Evolutionary conservation across 2,329 filamentous ascomycete species (phyloP), one percentile per base, ranked within the genome.

Genomic region (Aspergillus caelatus): DNA sequence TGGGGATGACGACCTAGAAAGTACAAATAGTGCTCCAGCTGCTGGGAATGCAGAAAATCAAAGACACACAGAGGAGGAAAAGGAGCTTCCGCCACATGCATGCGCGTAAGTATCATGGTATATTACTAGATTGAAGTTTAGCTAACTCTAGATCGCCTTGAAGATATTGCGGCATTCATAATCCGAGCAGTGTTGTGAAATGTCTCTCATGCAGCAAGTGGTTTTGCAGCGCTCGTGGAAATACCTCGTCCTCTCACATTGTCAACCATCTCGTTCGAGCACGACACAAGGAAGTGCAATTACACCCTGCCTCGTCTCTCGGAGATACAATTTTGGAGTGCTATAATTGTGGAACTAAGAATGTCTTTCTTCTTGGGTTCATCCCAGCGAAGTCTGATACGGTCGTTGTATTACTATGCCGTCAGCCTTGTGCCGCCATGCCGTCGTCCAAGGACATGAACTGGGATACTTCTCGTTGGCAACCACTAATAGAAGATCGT

Each of bases 291-390:
- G 96, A 99, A 82, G 95, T 99, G 59, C 94, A 97, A 79, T 88
- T 99, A 61, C 95, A 99, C 77, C 94, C 95, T 9, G 89, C 90
- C 70, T 98, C 95, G 21, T 90, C 93, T 9, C 88, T 99, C 12
- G 95, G 95, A 67, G 96, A 99, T 76, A 99, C 95, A 0, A 92
- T 96, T 43, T 86, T 99, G 66, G 95, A 99, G 82, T 99, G 95
- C 82, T 99, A 99, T 83, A 98, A 97, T 81, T 99, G 95, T 79
- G 95, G 94, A 54, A 97, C 93, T n/a, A 98, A 97, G 82, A 99
- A 99, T 77, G 94, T 97, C 56, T 99, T 99, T 72, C 85, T 98
- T 41, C 89, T 99, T 32, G 95, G 95, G 8, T 99, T 99, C 77
- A 99, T 99, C 71, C 96, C 95, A 11, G 95, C 95, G 62, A 99